Conservation (phyloP, 169 alveolate species). For the Hepatocystis sp. region DNA sequence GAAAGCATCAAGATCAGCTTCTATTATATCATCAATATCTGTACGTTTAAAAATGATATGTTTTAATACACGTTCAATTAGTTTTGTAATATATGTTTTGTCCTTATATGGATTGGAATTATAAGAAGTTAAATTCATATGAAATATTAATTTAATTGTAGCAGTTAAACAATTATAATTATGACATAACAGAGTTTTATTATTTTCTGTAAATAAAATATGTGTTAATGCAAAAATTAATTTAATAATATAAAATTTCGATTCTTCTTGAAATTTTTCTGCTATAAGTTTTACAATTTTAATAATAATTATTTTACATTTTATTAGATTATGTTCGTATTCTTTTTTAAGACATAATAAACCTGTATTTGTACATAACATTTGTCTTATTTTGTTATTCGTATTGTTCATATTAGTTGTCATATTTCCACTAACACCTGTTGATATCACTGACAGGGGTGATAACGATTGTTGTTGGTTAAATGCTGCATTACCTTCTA, state of each 20-base stretch:
- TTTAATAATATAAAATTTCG: conserved; percentile 32
- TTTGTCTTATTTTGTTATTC: no score
- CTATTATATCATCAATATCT: conserved; percentile 51
- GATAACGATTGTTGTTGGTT: no score
- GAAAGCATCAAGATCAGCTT: conserved; percentile 59
- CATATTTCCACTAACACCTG: no score
- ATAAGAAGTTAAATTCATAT: conserved; percentile 35
- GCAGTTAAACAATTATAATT: conserved; percentile 59
- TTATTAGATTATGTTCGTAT: conserved; percentile 20
- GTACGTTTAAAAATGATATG: conserved; percentile 27
- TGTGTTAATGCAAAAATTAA: conserved; percentile 19
- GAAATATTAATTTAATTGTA: conserved; percentile 42
- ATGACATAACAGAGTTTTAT: conserved; percentile 28
- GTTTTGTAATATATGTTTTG: conserved; percentile 14
- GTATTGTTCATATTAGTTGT: no score
- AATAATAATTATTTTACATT: conserved; percentile 29
- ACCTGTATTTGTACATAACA: no score
- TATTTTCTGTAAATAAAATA: conserved; percentile 18
- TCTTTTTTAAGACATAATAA: no score
- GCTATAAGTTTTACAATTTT: conserved; percentile 39
- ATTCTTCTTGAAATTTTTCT: conserved; percentile 51
- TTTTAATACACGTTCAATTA: conserved; percentile 46
- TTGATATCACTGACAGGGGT: no score
- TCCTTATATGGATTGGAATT: conserved; percentile 50
- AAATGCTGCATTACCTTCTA: no score